Evolutionary conservation across 371 early-diverging fungal species (phyloP).

Genomic region (Syncephalastrum racemosum): DNA sequence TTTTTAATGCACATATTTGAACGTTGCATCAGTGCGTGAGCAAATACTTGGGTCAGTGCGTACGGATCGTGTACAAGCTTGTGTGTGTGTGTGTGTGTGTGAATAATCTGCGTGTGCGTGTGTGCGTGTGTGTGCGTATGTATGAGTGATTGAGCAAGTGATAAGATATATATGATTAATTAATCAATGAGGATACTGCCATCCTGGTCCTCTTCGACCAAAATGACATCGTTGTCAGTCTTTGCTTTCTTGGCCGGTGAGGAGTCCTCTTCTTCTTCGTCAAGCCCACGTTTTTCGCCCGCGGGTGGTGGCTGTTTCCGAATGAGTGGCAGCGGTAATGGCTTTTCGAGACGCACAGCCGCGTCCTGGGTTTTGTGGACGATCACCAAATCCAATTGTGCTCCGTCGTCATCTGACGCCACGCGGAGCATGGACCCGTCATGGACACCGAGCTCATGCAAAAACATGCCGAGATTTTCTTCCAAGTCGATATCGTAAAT

Average conservation of each 20-base stretch:
- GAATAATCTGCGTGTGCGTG: too few species aligned
- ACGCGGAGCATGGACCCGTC: slow-evolving; percentile 61
- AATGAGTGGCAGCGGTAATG: slow-evolving; percentile 1
- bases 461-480: slow-evolving; percentile 65
- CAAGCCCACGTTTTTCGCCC: slow-evolving; percentile 6
- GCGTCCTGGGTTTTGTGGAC: not conserved
- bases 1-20: too few species aligned
- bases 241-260: not conserved
- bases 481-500: slow-evolving; percentile 92
- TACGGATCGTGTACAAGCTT: too few species aligned
- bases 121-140: too few species aligned
- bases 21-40: too few species aligned
- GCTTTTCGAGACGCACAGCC: slow-evolving; percentile 4
- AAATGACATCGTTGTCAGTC: not conserved
- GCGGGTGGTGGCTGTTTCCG: not conserved
- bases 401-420: slow-evolving; percentile 44
- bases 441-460: slow-evolving; percentile 60
- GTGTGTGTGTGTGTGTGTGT: too few species aligned
- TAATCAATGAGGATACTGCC: too few species aligned
- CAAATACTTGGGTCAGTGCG: too few species aligned
- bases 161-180: too few species aligned
- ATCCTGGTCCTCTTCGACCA: slow-evolving; percentile 5
- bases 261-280: not conserved
- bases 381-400: slow-evolving; percentile 39
- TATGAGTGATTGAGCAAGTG: too few species aligned